Evolutionary conservation across 192 early-diverging fungal genomes (phyloP), one percentile per base, ranked within the genome.

Genomic region (Chytriomyces confervae): DNA sequence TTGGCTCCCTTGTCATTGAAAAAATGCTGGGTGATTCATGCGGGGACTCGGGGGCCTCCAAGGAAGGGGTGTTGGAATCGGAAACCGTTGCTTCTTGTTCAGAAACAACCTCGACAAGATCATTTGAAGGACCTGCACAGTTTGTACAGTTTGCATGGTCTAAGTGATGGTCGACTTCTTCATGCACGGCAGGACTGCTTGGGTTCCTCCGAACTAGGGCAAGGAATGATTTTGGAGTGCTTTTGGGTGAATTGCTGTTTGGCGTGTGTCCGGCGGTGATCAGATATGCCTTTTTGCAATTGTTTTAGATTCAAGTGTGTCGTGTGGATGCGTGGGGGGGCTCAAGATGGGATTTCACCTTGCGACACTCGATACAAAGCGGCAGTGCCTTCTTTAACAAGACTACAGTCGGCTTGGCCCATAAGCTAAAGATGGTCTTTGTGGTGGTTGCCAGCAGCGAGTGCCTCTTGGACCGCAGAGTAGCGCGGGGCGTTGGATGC

Each of bases 401-500:
- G 43, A 13, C 16, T 69, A 9, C 16, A 16, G 36, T 7, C n/a
- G 43, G 18, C 16, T 18, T 16, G 16, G 45, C n/a, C 66, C 66
- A 69, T 24, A 69, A 18, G 6, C 48, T 44, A 36, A 48, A 69
- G 44, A 69, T 69, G 47, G 66, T 16, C 48, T 69, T 69, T 9
- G 66, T 69, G 10, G 66, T 69, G 48, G 36, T 69, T 47, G 45
- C 36, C 23, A 45, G 66, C 66, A 69, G 23, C 5, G 9, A 46
- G 66, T n/a, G 48, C 5, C 16, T 48, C 36, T 69, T 69, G 66
- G 29, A 69, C 62, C 48, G 66, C 43, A 29, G 48, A 47, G 36
- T 69, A 23, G n/a, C 1, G 7, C 5, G 57, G 20, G 57, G 57
- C 20, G 16, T 60, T 60, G 16, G 57, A 6, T 16, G 3, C 20